Conservation (phyloP, 169 alveolate genomes). For the Eimeria sp. region DNA sequence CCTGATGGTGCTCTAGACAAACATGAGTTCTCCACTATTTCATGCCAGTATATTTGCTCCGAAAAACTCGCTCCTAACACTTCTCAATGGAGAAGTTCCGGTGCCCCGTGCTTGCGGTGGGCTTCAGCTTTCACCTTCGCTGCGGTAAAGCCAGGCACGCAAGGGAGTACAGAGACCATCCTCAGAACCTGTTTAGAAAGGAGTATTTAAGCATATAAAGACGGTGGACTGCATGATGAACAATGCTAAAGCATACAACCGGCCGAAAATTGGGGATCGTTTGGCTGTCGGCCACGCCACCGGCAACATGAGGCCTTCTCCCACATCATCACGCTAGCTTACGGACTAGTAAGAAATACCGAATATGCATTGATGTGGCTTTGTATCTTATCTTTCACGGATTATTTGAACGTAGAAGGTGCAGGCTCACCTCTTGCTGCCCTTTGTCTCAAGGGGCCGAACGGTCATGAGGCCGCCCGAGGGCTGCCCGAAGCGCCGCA, state of each 20-base stretch:
- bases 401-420: neutral
- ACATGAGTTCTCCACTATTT: neutral
- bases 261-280: neutral
- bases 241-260: neutral
- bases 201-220: neutral
- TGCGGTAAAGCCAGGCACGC: neutral
- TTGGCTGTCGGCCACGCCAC: neutral
- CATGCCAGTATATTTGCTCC: neutral
- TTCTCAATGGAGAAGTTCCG: neutral
- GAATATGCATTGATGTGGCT: neutral
- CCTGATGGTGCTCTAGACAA: neutral
- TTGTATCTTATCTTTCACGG: neutral
- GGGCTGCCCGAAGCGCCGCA: constrained; percentile 21
- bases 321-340: neutral
- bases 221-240: neutral
- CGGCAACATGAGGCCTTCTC: neutral
- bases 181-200: neutral
- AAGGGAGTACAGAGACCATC: neutral
- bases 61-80: neutral
- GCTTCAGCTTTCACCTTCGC: neutral
- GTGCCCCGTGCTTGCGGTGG: neutral
- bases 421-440: neutral
- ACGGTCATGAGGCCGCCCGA: constrained; percentile 71
- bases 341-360: neutral
- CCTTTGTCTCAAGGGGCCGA: constrained; percentile 37